These are phyloP conservation scores for Aspergillus homomorphus DNA, from an alignment of 495 filamentous ascomycete species.

Conservation along the genomic window DNA sequence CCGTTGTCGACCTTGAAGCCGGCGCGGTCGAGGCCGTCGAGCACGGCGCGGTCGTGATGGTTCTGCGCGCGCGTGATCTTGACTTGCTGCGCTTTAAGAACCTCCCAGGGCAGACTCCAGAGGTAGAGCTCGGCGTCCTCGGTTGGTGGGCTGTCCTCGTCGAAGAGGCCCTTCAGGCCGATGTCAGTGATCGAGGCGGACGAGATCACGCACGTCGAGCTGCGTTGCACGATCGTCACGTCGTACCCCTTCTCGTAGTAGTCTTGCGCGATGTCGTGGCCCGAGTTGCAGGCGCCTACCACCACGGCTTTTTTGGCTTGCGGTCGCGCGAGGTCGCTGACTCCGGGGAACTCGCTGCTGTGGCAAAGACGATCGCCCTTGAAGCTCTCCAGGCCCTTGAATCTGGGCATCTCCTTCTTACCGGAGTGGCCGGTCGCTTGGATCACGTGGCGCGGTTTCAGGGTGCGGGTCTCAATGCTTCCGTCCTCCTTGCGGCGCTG, in stretches of 20 bases:
- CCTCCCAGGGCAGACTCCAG: slow-evolving; percentile 50
- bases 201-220: slow-evolving; percentile 67
- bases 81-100: slow-evolving; percentile 57
- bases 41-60: slow-evolving; percentile 45
- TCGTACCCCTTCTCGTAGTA: slow-evolving; percentile 76
- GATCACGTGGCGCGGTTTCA: slow-evolving; percentile 66
- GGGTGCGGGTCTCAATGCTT: slow-evolving; percentile 47
- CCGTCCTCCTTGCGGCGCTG: slow-evolving; percentile 49
- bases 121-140: slow-evolving; percentile 64
- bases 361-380: slow-evolving; percentile 55
- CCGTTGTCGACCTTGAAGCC: slow-evolving; percentile 71
- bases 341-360: slow-evolving; percentile 65
- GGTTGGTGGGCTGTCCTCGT: slow-evolving; percentile 50
- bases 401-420: slow-evolving; percentile 59
- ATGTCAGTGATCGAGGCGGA: slow-evolving; percentile 53
- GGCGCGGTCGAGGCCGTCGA: slow-evolving; percentile 59
- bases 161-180: slow-evolving; percentile 57
- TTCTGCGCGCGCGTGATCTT: slow-evolving; percentile 48
- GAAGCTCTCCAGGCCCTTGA: slow-evolving; percentile 63
- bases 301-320: slow-evolving; percentile 67
- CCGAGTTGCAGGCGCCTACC: slow-evolving; percentile 77
- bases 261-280: slow-evolving; percentile 80
- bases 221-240: slow-evolving; percentile 83
- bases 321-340: slow-evolving; percentile 34
- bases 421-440: slow-evolving; percentile 73